These are phyloP conservation scores for Zygoascus meyerae DNA, from an alignment of 1,139 yeast species.

Conservation along the genomic window DNA sequence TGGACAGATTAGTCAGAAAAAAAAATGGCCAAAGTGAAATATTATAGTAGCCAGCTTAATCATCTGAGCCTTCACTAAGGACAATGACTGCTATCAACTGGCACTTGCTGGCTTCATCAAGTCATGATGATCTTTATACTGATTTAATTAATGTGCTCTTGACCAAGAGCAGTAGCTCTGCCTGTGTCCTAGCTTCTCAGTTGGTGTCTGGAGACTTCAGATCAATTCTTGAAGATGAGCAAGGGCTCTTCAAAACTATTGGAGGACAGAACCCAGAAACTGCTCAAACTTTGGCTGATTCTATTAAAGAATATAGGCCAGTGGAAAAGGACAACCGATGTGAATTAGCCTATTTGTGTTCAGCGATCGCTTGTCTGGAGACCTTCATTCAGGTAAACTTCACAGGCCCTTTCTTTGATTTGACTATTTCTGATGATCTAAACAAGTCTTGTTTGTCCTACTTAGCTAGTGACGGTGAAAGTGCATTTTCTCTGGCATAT, in stretches of 20 bases:
- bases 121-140: not conserved
- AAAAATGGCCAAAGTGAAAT: too few species aligned
- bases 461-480: constrained; percentile 30
- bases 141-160: constrained; percentile 4
- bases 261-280: not conserved
- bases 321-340: not conserved
- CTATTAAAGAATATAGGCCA: not conserved
- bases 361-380: constrained; percentile 48
- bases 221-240: constrained; percentile 2
- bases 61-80: too few species aligned
- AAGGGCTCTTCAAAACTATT: constrained; percentile 1
- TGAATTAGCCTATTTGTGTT: constrained; percentile 12
- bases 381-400: constrained; percentile 68
- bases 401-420: constrained; percentile 69
- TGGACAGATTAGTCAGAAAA: too few species aligned
- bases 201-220: constrained; percentile 4
- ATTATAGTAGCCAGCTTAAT: too few species aligned
- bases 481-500: constrained; percentile 30
- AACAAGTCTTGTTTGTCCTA: constrained; percentile 15
- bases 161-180: not conserved
- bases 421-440: constrained; percentile 17
- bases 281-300: not conserved
- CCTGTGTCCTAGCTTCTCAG: constrained; percentile 4
- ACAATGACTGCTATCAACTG: constrained; percentile 5
- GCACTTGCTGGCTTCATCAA: constrained; percentile 4